Evolutionary conservation across 352 stramenopile genomes (phyloP), one percentile per base, ranked within the genome.

Genomic region (Ophiocytium majus): DNA sequence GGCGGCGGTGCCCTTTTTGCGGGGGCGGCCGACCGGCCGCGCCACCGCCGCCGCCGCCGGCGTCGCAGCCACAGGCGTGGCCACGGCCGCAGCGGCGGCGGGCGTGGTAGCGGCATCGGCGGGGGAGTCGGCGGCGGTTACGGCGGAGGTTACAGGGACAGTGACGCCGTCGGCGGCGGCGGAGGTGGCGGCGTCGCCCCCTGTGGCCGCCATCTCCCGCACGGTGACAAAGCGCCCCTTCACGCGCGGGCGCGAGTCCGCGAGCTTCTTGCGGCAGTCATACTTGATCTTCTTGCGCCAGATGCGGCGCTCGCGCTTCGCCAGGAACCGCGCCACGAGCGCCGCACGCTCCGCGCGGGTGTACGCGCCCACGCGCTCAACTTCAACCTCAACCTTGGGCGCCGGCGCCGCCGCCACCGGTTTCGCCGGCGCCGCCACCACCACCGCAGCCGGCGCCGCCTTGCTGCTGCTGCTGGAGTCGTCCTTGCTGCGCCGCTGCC

Each of bases 231-330:
- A 91, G 71, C 88, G 82, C 31, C 88, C 88, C 63, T 91, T 91
- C 28, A 91, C 75, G 92, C 96, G 94, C 79, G 96, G 96, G 71
- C 96, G 93, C 80, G 96, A 96, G 82, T 99, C 96, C 9, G 96
- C 96, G 34, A 99, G 91, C 90, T 98, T 98, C 90, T 99, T 98
- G 64, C 96, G 92, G 90, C 96, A 99, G 90, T 98, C 96, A 90
- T 99, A 99, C 91, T 99, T 98, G 91, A 98, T 99, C 86, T 95
- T 96, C 89, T 98, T 99, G 89, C 97, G 95, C 95, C 95, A 99
- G 86, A 98, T 98, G 81, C 96, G 94, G 85, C 95, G 97, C 89
- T 96, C 97, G 81, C 96, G 92, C 91, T 98, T 98, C 82, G 96
- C 93, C 89, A 98, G 96, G 88, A 99, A 99, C 85, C 97, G 97